Evolutionary conservation across 2,329 filamentous ascomycete genomes (phyloP), one percentile per base, ranked within the genome.

Genomic region (Gremmenia infestans): DNA sequence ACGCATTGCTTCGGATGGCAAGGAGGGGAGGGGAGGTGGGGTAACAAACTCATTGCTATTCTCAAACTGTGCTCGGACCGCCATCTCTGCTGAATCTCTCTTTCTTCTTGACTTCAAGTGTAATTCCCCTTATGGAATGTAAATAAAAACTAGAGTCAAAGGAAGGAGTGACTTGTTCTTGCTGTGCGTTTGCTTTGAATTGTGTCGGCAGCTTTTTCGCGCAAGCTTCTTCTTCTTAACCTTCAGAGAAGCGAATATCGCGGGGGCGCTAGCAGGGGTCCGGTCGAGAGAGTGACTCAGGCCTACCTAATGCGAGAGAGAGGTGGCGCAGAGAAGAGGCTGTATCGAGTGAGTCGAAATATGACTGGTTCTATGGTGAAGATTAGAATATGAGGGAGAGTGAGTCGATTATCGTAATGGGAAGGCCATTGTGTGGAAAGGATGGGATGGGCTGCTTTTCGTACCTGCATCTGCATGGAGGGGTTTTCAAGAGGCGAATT

Each of bases 41-140:
- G 48, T 48, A 54, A 60, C 60, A 51, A 54, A 93, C 89, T 94
- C 89, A 78, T 93, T 93, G 68, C 88, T 93, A 78, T 92, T 93
- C 76, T 94, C 89, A 72, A 94, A 94, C 72, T 91, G 83, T 65
- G 84, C 83, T 70, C 84, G 82, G 56, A 87, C 82, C 70, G 84
- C 82, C 84, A 87, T 87, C 69, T 67, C 77, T 67, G 35, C 5
- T 51, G 14, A 23, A 2, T 50, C 11, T 19, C 7, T 50, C 36
- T 50, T 9, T 32, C 28, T 32, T 9, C 3, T 9, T 32, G 22
- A 22, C 22, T 22, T 22, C 22, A 4, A 22, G 3, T 22, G 3
- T 4, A 11, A 32, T 32, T 4, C 3, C 8, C 8, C 28, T 11
- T 2, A 4, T 3, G 2, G 28, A 11, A 32, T 9, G 28, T 8